These are phyloP conservation scores for Chrysanthemum lavandulifolium DNA, from an alignment of 129 eudicot species.

Conservation along the genomic window DNA sequence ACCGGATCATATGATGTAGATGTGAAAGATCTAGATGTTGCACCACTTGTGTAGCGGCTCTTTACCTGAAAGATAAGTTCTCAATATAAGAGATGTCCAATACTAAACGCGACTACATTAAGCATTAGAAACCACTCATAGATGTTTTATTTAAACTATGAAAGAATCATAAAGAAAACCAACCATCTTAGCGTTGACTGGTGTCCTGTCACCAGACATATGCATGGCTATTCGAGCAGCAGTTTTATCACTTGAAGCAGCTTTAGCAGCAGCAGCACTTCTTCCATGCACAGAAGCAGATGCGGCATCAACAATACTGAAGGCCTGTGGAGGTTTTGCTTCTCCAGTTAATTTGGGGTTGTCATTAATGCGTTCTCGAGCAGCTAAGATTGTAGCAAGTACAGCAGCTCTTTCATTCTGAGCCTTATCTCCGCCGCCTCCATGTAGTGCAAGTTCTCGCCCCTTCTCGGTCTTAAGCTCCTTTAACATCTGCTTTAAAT, in stretches of 20 bases:
- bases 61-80: conserved; percentile 52
- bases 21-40: conserved; percentile 95
- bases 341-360: conserved; percentile 46
- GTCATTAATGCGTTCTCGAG: conserved; percentile 85
- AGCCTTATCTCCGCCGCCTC: conserved; percentile 98
- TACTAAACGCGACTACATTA: conserved; percentile 8
- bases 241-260: conserved; percentile 78
- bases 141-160: background rate
- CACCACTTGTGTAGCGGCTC: conserved; percentile 94
- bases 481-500: conserved; percentile 89
- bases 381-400: conserved; percentile 75
- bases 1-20: conserved; percentile 93
- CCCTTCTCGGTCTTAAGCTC: conserved; percentile 95
- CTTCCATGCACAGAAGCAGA: conserved; percentile 99
- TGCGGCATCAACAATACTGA: conserved; percentile 95
- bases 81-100: background rate
- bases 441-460: conserved; percentile 79
- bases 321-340: conserved; percentile 45
- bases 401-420: conserved; percentile 91
- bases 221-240: conserved; percentile 98
- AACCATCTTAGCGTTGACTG: conserved; percentile 90
- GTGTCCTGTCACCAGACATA: conserved; percentile 86
- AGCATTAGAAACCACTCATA: background rate
- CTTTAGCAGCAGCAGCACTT: conserved; percentile 94
- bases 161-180: conserved; percentile 17